Evolutionary conservation across 805 yeast species (phyloP).

Genomic region (Torulaspora microellipsoides): DNA sequence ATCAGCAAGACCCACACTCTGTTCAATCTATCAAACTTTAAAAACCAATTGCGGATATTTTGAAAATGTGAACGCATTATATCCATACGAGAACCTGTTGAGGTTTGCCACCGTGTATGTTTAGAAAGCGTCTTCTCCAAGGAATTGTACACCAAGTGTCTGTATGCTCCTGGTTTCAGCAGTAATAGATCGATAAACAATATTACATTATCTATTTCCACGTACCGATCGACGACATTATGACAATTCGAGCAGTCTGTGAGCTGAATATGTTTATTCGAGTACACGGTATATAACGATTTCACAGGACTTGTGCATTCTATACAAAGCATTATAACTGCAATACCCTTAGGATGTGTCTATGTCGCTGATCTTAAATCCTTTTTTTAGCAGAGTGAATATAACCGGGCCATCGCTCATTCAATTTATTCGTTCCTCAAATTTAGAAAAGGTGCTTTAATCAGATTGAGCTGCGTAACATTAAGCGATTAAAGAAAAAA

Average conservation of each 20-base stretch:
- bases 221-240: constrained; percentile 79
- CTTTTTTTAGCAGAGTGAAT: no score
- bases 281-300: constrained; percentile 64
- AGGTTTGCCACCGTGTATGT: constrained; percentile 12
- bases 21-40: constrained; percentile 28
- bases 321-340: constrained; percentile 68
- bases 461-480: no score
- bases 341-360: no score
- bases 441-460: no score
- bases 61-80: constrained; percentile 3
- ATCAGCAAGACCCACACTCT: constrained; percentile 59
- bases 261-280: constrained; percentile 72
- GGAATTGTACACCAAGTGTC: constrained; percentile 79
- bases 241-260: constrained; percentile 72
- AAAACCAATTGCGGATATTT: constrained; percentile 19
- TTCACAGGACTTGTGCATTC: constrained; percentile 71
- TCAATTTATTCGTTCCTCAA: no score
- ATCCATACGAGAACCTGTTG: constrained; percentile 1
- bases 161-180: constrained; percentile 79
- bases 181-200: constrained; percentile 78
- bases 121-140: constrained; percentile 30
- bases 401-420: no score
- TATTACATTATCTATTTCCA: constrained; percentile 83
- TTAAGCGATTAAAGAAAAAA: no score
- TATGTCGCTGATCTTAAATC: no score